Evolutionary conservation across 495 filamentous ascomycete genomes (phyloP).

Genomic region (Cenococcum geophilum): DNA sequence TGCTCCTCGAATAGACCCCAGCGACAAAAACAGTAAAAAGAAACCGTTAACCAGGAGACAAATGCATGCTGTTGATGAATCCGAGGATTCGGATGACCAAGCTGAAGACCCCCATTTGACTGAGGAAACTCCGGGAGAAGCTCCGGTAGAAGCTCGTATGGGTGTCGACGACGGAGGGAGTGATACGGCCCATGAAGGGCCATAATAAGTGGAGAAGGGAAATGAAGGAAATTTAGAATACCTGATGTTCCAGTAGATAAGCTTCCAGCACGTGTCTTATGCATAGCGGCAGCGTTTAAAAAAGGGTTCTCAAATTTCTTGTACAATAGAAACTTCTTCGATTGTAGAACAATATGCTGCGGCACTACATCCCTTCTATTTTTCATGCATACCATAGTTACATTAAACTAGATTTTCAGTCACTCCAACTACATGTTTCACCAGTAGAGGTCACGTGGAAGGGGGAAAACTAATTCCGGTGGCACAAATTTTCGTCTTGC

Average conservation of each 20-base stretch:
- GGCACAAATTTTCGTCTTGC: not conserved
- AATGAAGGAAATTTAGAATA: not conserved
- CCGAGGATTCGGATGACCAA: slow-evolving; percentile 12
- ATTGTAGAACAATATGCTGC: not conserved
- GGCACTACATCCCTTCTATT: not conserved
- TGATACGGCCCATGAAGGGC: not conserved
- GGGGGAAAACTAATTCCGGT: slow-evolving; percentile 1
- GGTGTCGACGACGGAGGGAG: not conserved
- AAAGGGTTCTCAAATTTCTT: not conserved
- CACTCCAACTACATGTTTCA: too few relatives aligned
- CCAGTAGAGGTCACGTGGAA: not conserved
- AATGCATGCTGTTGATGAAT: slow-evolving; percentile 13
- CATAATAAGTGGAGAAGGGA: not conserved
- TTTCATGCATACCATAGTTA: not conserved
- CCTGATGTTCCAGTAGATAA: not conserved
- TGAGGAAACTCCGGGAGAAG: too few relatives aligned
- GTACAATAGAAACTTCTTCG: not conserved
- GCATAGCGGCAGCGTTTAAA: not conserved
- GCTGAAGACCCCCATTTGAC: not conserved
- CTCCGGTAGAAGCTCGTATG: not conserved
- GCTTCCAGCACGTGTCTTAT: too few relatives aligned
- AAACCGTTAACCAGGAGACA: slow-evolving; percentile 15
- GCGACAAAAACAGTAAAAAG: slow-evolving; percentile 36
- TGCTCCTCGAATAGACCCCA: slow-evolving; percentile 53
- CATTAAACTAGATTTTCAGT: not conserved